Conservation (phyloP, 2,329 filamentous ascomycete species). For the Cordyceps militaris region DNA sequence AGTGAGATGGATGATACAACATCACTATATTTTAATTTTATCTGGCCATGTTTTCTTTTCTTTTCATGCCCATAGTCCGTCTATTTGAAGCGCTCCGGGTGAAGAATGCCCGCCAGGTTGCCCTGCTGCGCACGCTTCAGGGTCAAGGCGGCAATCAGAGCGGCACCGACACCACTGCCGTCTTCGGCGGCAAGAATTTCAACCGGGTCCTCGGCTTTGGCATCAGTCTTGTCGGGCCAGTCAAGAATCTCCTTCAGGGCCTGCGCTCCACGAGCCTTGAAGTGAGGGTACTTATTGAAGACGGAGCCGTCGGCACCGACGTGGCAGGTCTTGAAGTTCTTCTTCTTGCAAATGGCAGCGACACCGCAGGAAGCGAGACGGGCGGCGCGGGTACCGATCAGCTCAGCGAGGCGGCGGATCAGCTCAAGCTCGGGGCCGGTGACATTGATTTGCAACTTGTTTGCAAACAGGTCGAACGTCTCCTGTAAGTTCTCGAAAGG, state of each 20-base stretch:
- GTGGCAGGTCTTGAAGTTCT: constrained; percentile 78
- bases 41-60: neutral
- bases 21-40: neutral
- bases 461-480: constrained; percentile 73
- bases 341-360: constrained; percentile 95
- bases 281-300: constrained; percentile 99
- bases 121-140: constrained; percentile 57
- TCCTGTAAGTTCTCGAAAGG: constrained; percentile 93
- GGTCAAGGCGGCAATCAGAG: constrained; percentile 75
- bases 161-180: constrained; percentile 93
- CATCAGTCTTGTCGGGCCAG: constrained; percentile 65
- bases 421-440: constrained; percentile 80
- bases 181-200: constrained; percentile 88
- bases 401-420: constrained; percentile 78
- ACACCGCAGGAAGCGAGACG: constrained; percentile 92
- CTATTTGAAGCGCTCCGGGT: constrained; percentile 53
- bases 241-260: constrained; percentile 93
- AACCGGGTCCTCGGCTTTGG: constrained; percentile 76
- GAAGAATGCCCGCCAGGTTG: constrained; percentile 56
- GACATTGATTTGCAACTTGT: constrained; percentile 63
- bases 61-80: neutral
- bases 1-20: neutral
- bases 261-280: constrained; percentile 84
- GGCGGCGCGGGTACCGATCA: constrained; percentile 91
- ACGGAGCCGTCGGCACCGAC: constrained; percentile 96